Evolutionary conservation across 371 early-diverging fungal genomes (phyloP), one percentile per base, ranked within the genome.

Genomic region (Lichtheimia hyalospora): DNA sequence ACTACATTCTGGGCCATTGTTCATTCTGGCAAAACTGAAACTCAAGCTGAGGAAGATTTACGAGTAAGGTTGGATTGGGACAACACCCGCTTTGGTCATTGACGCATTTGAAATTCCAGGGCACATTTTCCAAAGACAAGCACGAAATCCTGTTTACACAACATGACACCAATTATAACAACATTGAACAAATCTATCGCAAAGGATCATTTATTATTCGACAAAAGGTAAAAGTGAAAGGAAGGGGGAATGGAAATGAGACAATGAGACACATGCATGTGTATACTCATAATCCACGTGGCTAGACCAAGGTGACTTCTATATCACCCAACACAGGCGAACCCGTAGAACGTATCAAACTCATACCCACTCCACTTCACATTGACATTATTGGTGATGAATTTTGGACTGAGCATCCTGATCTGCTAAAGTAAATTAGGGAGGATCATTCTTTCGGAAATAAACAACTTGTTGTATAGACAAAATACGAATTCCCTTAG

Each of bases 1-100:
- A 95, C 96, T 0, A 86, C 91, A 4, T 96, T 96, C 73, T 97
- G 97, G 97, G 78, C 87, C 6, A 74, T 98, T 49, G 97, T 97
- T 12, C 85, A 87, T 49, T 68, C 79, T 40, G 90, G 89, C 12
- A 76, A 81, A 28, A 71, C 85, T 6, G 87, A 87, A 59, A 73
- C 67, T 14, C 87, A 87, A 23, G 92, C 94, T 6, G 92, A 91
- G 64, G 76, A 81, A 41, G 63, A 67, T 2, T 66, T 93, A 25
- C 71, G 76, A 52, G 92, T 90, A 86, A 70, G 73, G 59, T 8
- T 27, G 13, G 18, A 42, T 5, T 12, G 46, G 3, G 49, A 7
- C 51, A 12, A 58, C 39, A 16, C 12, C 16, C 4, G 4, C 15
- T 24, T 5, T 24, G 23, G 0, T 13, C 60, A 14, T 2, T 10